phyloP scores from a whole-genome alignment of 805 yeast genomes.

The Candida endomychidarum region DNA sequence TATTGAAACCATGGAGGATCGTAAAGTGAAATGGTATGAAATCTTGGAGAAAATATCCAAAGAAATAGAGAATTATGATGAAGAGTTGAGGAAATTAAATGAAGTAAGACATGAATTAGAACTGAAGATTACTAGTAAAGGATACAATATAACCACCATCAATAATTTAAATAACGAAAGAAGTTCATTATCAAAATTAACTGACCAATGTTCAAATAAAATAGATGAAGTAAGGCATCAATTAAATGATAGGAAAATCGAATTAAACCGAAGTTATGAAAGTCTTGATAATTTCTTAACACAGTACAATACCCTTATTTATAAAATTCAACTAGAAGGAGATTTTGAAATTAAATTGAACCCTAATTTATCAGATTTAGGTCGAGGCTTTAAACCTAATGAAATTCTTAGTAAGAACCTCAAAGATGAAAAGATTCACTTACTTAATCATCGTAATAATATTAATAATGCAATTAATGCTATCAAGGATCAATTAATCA shows the following conservation, averaged over 20 bases:
- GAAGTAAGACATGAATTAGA: conserved; percentile 42
- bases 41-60: conserved; percentile 55
- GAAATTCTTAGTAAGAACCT: conserved; percentile 46
- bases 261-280: conserved; percentile 49
- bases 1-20: conserved; percentile 62
- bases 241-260: conserved; percentile 50
- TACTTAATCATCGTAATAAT: conserved; percentile 28
- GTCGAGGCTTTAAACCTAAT: conserved; percentile 21
- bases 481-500: conserved; percentile 56
- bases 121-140: conserved; percentile 46
- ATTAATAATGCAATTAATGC: conserved; percentile 46
- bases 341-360: conserved; percentile 43
- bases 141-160: conserved; percentile 61
- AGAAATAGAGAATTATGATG: conserved; percentile 50
- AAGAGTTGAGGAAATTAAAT: conserved; percentile 42
- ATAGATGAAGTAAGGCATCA: conserved; percentile 47
- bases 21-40: conserved; percentile 63
- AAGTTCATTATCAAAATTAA: conserved; percentile 52
- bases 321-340: conserved; percentile 39
- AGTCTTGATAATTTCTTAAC: conserved; percentile 52
- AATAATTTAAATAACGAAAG: conserved; percentile 63
- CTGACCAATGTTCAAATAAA: conserved; percentile 46
- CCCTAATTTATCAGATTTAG: conserved; percentile 12
- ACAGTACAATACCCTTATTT: conserved; percentile 56
- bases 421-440: conserved; percentile 45